Evolutionary conservation across 73 alveolate genomes (phyloP), one percentile per base, ranked within the genome.

Genomic region (Paraurostyla sp.): DNA sequence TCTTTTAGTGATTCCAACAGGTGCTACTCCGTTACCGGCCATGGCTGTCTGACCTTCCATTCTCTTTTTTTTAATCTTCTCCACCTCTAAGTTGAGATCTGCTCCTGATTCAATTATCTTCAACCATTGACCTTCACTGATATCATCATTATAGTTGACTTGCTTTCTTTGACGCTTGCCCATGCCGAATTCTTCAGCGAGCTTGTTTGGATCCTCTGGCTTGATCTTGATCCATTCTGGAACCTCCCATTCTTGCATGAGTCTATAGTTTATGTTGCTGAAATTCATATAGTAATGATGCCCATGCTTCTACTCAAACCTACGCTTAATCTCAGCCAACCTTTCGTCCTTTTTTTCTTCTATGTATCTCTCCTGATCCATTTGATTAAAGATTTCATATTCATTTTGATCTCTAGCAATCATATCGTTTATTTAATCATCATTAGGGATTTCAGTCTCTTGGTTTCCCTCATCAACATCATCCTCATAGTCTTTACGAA

Each of bases 151-250:
- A 80, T 97, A 97, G 80, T 92, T 96, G 36, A 98, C 98, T 82
- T 92, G 89, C 73, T 96, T 98, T 88, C 99, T 98, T 13, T 93
- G 93, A 80, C 99, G 89, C 93, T 93, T 94, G 33, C 98, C 99
- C 93, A 96, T 86, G 23, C 99, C 99, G 86, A 76, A 92, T 38
- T 93, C 98, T 76, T 93, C 96, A n/a, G 85, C 83, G 0, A 91
- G 90, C 76, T 89, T 92, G 50, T 90, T 91, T 43, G 91, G 93
- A 48, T 96, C 97, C 49, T 97, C 97, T 88, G 97, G 97, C 59
- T 96, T 83, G 16, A 71, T 71, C 60, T 92, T 97, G 52, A 97
- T 97, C 99, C 99, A 97, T 36, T 96, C 98, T 16, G 99, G 99
- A 0, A 97, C 99, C 90, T 98, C 99, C 81, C 92, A 98, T 32